phyloP scores from a whole-genome alignment of 441 rosid genomes.

The Theobroma grandiflorum region DNA sequence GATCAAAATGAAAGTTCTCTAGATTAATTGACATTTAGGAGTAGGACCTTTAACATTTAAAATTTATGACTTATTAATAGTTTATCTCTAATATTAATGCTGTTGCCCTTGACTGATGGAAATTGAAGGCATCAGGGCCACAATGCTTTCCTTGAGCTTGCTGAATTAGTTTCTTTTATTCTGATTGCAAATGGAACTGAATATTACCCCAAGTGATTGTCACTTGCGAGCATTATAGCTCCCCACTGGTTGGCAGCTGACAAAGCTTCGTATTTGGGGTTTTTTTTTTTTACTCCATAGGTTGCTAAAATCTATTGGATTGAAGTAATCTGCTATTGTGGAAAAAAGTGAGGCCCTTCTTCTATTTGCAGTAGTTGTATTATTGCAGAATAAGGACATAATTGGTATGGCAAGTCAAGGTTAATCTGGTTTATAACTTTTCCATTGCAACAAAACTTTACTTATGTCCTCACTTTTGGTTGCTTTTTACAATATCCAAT shows the following conservation, averaged over 20 bases:
- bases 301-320: conserved; percentile 3
- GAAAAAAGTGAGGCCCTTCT: neutral
- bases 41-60: neutral
- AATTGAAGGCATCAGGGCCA: neutral
- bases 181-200: conserved; percentile 1
- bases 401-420: neutral
- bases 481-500: conserved; percentile 8
- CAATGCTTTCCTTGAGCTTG: neutral
- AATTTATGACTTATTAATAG: neutral
- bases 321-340: conserved; percentile 1
- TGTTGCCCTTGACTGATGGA: neutral
- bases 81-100: neutral
- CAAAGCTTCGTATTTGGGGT: neutral
- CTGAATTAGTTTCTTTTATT: neutral
- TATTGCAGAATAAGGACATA: neutral
- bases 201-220: neutral
- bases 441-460: neutral
- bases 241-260: neutral
- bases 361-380: neutral
- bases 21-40: conserved; percentile 7
- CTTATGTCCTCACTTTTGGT: neutral
- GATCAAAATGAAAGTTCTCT: neutral
- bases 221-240: neutral
- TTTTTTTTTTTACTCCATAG: neutral
- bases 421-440: neutral